A percentile compares a stretch with the other conserved stretches of the same genome.
Conservation (phyloP, 2,329 filamentous ascomycete genomes). For the Hypomyces perniciosus region DNA sequence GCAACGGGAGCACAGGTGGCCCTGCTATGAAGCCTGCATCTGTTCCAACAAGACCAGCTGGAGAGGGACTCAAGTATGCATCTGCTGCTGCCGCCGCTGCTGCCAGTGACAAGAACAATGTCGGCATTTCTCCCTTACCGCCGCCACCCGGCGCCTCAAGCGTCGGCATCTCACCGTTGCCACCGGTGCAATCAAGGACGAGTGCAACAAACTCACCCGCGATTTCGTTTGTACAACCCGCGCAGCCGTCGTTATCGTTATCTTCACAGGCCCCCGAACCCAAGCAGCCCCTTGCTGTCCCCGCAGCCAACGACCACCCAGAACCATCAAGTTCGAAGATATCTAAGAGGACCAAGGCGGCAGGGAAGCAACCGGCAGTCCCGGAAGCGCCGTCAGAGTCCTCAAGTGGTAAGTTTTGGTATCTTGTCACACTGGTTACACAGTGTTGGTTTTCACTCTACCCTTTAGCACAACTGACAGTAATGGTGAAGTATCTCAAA, state of each 20-base stretch:
- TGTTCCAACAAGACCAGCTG: slow-evolving; percentile 73
- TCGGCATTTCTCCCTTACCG: slow-evolving; percentile 89
- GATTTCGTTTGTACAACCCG: slow-evolving; percentile 34
- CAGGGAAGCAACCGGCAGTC: slow-evolving; percentile 38
- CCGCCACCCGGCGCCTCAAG: slow-evolving; percentile 65
- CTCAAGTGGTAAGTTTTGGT: slow-evolving; percentile 36
- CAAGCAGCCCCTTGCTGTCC: slow-evolving; percentile 27
- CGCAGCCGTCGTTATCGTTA: slow-evolving; percentile 19
- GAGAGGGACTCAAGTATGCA: slow-evolving; percentile 92
- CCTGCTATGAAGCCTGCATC: slow-evolving; percentile 87
- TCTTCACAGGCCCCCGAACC: slow-evolving; percentile 21
- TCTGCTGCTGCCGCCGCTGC: slow-evolving; percentile 92
- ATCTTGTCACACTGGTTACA: too few relatives aligned
- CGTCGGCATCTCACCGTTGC: slow-evolving; percentile 42
- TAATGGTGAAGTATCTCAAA: slow-evolving; percentile 30
- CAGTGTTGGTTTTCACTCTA: not conserved
- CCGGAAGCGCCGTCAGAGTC: slow-evolving; percentile 36
- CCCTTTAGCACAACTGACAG: slow-evolving; percentile 3
- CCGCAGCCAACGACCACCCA: slow-evolving; percentile 19
- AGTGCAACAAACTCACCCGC: slow-evolving; percentile 53
- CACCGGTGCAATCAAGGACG: slow-evolving; percentile 46
- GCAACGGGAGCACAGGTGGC: slow-evolving; percentile 50
- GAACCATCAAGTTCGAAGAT: slow-evolving; percentile 25
- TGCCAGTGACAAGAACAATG: slow-evolving; percentile 77
- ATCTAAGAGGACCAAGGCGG: slow-evolving; percentile 37